phyloP scores from a whole-genome alignment of 2,329 filamentous ascomycete species.

The Fusarium transvaalense region DNA sequence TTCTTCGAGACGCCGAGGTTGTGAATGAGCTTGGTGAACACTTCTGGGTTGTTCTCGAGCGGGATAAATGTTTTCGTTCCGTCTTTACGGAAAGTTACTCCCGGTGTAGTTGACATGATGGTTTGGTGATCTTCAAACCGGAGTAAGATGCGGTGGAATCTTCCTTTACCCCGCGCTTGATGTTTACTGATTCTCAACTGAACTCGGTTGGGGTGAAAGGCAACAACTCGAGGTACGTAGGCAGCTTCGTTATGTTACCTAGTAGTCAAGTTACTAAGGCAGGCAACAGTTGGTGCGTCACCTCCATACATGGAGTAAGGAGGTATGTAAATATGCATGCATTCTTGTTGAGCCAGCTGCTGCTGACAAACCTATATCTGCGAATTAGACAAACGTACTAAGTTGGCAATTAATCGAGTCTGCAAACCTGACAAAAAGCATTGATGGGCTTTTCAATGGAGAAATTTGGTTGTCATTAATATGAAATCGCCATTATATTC shows the following conservation, averaged over 20 bases:
- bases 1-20: constrained; percentile 76
- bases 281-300: constrained; percentile 36
- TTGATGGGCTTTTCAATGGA: background rate
- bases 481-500: background rate
- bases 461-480: background rate
- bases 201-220: constrained; percentile 6
- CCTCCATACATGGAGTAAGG: background rate
- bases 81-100: constrained; percentile 29
- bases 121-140: background rate
- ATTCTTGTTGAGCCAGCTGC: background rate
- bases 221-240: background rate
- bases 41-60: constrained; percentile 76
- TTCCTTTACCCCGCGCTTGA: constrained; percentile 17
- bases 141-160: background rate
- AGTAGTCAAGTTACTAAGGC: constrained; percentile 15
- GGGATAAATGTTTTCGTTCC: constrained; percentile 56
- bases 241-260: background rate
- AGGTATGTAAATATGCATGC: background rate
- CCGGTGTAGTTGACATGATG: constrained; percentile 35
- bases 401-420: too few relatives aligned
- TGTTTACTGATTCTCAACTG: background rate
- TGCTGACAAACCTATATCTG: background rate
- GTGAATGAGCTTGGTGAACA: constrained; percentile 79
- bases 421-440: too few relatives aligned
- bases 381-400: background rate